These are phyloP conservation scores for Penicillium sp. DNA, from an alignment of 2,329 filamentous ascomycete genomes.

Conservation along the genomic window DNA sequence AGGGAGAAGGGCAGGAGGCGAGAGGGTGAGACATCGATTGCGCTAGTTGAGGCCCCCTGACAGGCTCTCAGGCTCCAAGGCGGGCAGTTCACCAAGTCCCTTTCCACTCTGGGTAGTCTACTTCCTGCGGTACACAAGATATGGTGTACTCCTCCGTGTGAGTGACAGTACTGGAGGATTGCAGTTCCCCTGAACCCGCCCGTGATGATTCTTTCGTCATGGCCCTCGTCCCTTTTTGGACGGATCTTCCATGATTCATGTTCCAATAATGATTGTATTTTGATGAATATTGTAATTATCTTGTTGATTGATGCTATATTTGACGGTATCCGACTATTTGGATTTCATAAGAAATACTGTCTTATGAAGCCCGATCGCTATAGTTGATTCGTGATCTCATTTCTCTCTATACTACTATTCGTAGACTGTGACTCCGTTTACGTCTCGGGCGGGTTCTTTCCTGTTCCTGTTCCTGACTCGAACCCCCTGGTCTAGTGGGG, in stretches of 20 bases:
- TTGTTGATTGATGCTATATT: not conserved
- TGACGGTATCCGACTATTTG: not conserved
- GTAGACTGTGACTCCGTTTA: not conserved
- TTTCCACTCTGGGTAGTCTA: too few relatives aligned
- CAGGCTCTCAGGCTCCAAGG: not conserved
- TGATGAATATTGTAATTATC: not conserved
- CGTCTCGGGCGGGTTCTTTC: too few relatives aligned
- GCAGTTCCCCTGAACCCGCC: not conserved
- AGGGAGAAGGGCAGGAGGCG: constrained; percentile 1
- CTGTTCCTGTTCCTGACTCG: constrained; percentile 1
- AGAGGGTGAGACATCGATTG: not conserved
- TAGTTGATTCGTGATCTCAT: not conserved
- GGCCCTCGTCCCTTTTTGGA: not conserved
- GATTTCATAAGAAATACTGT: not conserved
- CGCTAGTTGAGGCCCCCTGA: not conserved
- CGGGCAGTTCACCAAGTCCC: not conserved
- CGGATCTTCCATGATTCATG: not conserved
- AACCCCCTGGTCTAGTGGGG: not conserved
- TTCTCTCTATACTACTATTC: not conserved
- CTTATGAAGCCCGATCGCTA: not conserved
- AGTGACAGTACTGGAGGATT: too few relatives aligned
- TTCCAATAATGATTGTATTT: not conserved
- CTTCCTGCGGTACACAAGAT: too few relatives aligned
- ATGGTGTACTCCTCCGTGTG: too few relatives aligned
- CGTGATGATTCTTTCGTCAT: not conserved